Conservation (phyloP, 164 flowering plant genomes). For the Berberis thunbergii region DNA sequence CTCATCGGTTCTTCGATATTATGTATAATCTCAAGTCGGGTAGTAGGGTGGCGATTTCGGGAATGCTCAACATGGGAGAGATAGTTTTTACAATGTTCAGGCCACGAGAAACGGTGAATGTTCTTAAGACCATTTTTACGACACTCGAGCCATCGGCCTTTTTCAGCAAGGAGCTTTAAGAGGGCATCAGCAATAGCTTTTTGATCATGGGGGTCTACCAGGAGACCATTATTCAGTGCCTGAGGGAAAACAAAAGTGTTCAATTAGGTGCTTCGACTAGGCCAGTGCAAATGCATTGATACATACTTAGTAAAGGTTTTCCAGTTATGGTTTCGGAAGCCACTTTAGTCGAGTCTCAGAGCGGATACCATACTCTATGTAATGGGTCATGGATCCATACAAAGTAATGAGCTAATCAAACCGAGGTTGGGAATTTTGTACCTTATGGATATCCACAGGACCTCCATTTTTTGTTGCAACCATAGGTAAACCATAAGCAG, state of each 20-base stretch:
- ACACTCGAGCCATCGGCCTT: slow-evolving; percentile 58
- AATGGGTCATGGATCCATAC: background rate
- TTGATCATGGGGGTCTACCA: slow-evolving; percentile 69
- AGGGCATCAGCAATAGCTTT: slow-evolving; percentile 66
- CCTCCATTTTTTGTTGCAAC: slow-evolving; percentile 79
- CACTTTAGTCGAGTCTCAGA: background rate
- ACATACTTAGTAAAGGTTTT: background rate
- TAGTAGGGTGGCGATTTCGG: slow-evolving; percentile 55
- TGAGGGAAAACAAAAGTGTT: slow-evolving; percentile 12
- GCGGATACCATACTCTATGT: background rate
- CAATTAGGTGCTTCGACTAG: background rate
- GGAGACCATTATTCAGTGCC: slow-evolving; percentile 66
- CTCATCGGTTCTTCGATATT: slow-evolving; percentile 64
- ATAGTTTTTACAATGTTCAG: slow-evolving; percentile 77
- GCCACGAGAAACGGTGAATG: slow-evolving; percentile 76
- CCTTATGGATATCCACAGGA: slow-evolving; percentile 70
- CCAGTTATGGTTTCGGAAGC: no score
- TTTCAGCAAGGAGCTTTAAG: slow-evolving; percentile 67
- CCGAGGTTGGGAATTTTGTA: slow-evolving; percentile 4
- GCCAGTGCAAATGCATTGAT: background rate
- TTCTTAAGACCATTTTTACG: slow-evolving; percentile 59
- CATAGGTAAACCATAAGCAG: slow-evolving; percentile 68
- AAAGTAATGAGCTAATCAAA: background rate
- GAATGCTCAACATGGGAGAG: slow-evolving; percentile 65
- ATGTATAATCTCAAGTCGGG: slow-evolving; percentile 38